Evolutionary conservation across 805 yeast genomes (phyloP).

Genomic region (Yarrowia porcina): DNA sequence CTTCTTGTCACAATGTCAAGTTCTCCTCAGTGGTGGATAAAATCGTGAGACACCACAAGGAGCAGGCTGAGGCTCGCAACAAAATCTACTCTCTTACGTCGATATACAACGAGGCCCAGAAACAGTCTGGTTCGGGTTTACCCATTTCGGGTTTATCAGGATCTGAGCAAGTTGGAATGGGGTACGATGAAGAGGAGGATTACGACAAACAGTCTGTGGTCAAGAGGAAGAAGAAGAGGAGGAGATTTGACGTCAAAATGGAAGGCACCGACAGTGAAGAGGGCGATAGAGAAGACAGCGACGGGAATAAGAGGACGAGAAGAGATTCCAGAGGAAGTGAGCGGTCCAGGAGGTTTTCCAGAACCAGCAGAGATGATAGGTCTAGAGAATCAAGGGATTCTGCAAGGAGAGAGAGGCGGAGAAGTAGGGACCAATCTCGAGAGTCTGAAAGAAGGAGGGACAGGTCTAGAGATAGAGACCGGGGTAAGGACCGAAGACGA

Average conservation of each 20-base stretch:
- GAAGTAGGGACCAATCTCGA: neutral
- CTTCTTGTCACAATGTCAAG: neutral
- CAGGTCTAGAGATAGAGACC: too few species aligned
- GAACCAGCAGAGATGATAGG: too few species aligned
- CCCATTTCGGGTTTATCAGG: neutral
- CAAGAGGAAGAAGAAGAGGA: neutral
- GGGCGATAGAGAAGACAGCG: neutral
- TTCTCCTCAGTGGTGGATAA: neutral
- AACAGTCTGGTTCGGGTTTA: neutral
- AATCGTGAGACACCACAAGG: neutral
- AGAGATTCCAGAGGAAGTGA: neutral
- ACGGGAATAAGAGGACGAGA: neutral
- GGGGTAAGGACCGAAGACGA: too few species aligned
- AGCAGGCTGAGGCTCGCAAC: neutral
- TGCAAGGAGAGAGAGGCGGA: neutral
- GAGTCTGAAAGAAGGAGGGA: neutral
- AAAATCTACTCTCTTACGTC: neutral
- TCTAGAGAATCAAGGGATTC: neutral
- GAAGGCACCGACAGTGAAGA: neutral
- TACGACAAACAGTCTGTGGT: neutral
- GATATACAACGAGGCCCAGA: neutral
- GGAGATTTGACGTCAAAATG: neutral
- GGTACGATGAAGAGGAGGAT: conserved; percentile 17
- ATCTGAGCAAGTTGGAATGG: neutral
- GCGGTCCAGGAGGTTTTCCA: neutral